Evolutionary conservation across 306 rosid species (phyloP).

Genomic region (Hippophae gyantsensis): DNA sequence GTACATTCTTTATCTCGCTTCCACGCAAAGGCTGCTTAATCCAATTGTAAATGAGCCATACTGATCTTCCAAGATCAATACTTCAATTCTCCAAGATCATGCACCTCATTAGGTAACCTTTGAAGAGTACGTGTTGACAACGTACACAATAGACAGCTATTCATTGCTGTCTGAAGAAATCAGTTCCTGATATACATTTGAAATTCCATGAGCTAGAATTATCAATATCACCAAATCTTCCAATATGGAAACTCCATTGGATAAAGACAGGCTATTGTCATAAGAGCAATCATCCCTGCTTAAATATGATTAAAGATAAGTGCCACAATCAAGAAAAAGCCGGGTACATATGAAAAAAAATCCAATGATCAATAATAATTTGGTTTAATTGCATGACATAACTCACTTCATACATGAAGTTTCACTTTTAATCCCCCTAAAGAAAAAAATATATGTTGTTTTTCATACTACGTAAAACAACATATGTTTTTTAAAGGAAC

Average conservation of each 20-base stretch:
- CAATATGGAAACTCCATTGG: constrained; percentile 68
- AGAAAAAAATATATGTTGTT: no score
- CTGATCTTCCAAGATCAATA: not conserved
- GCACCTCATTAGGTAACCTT: constrained; percentile 84
- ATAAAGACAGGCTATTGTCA: constrained; percentile 30
- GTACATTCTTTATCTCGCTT: constrained; percentile 38
- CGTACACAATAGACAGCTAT: constrained; percentile 57
- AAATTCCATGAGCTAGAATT: constrained; percentile 75
- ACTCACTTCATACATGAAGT: no score
- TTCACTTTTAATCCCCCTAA: no score
- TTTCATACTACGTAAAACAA: no score
- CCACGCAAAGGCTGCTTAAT: constrained; percentile 86
- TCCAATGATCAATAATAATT: no score
- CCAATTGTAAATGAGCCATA: constrained; percentile 27
- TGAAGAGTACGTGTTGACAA: constrained; percentile 85
- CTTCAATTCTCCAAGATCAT: not conserved
- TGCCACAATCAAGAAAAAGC: constrained; percentile 7
- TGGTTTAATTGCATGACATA: no score
- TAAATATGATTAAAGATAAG: constrained; percentile 21
- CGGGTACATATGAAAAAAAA: not conserved
- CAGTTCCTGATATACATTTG: constrained; percentile 72
- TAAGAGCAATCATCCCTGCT: not conserved
- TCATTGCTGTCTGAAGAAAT: constrained; percentile 79
- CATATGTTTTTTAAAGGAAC: no score
- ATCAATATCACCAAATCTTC: constrained; percentile 76